Evolutionary conservation across 2,329 filamentous ascomycete genomes (phyloP).

Genomic region (Curvularia eragrostidis): DNA sequence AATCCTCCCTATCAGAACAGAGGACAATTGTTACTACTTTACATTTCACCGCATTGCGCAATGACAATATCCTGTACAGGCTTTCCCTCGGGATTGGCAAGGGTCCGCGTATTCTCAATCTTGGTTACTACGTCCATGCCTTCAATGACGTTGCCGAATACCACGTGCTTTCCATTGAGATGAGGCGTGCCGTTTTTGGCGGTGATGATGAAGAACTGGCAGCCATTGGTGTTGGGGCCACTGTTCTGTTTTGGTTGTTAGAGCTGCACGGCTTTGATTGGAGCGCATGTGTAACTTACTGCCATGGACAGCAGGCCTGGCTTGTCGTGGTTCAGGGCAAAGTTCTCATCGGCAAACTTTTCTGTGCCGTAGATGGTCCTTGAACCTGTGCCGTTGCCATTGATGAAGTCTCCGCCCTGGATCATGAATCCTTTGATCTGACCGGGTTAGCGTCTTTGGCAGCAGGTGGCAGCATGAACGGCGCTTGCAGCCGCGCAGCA

Average conservation of each 20-base stretch:
- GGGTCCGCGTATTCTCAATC: slow-evolving; percentile 85
- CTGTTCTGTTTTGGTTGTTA: slow-evolving; percentile 68
- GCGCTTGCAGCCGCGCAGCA: background rate
- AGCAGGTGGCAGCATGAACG: background rate
- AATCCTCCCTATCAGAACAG: background rate
- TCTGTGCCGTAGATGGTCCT: slow-evolving; percentile 86
- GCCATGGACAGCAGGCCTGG: slow-evolving; percentile 92
- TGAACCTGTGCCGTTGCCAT: slow-evolving; percentile 89
- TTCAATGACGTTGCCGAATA: slow-evolving; percentile 89
- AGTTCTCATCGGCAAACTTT: slow-evolving; percentile 90
- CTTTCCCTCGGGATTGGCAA: slow-evolving; percentile 70
- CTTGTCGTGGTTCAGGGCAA: slow-evolving; percentile 76
- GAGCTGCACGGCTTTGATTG: background rate
- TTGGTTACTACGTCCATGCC: slow-evolving; percentile 91
- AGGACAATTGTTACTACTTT: background rate
- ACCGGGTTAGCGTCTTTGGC: slow-evolving; percentile 13
- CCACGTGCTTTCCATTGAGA: slow-evolving; percentile 90
- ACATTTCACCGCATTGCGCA: slow-evolving; percentile 94
- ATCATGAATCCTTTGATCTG: slow-evolving; percentile 98
- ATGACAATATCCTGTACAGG: slow-evolving; percentile 86
- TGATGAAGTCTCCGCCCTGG: slow-evolving; percentile 94
- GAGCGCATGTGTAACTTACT: slow-evolving; percentile 4
- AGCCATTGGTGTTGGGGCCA: slow-evolving; percentile 90
- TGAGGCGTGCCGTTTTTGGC: slow-evolving; percentile 75
- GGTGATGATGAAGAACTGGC: slow-evolving; percentile 97